Evolutionary conservation across 108 stramenopile species (phyloP), one percentile per base, ranked within the genome.

Genomic region (Stephanodiscus minutulus): DNA sequence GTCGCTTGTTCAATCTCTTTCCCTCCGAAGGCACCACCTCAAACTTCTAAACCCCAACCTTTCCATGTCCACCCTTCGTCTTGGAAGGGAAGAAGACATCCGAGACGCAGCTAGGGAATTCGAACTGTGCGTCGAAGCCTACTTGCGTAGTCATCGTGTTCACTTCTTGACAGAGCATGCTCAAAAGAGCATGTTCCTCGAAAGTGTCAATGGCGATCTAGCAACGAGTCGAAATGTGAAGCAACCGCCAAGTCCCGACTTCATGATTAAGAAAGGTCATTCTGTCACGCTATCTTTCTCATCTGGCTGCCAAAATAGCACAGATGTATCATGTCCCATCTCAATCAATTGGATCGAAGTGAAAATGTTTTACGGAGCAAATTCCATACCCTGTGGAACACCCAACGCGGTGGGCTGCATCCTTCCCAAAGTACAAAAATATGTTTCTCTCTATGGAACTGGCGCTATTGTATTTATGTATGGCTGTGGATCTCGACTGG

Each of bases 311-410:
- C 21, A 33, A 22, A 3, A 37, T 35, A 43, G 53, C 66, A 41
- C 53, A 22, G 64, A 36, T 21, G 18, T 7, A 69, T 37, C 43
- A 61, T 61, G 8, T 18, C 55, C 52, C 44, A 79, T 36, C n/a
- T n/a, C n/a, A 28, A 85, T 91, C 57, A 50, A 85, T 61, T 91
- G 90, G 90, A 82, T 89, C 15, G 88, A 92, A 61, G 88, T 71
- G 61, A 92, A 92, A 79, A 92, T 89, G 88, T 92, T 89, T 68
- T 92, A 89, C 66, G 91, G 88, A 24, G 91, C 91, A 47, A 82
- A 77, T 50, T 85, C 83, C 52, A 89, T 92, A 50, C 83, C 85
- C 4, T 31, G 61, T 12, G 85, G 78, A 9, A 72, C 72, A 24
- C 62, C 39, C 46, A 86, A 87, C 66, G 91, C 88, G 3, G 88